Conservation (phyloP, 345 rosid genomes). For the Aquilaria sinensis region DNA sequence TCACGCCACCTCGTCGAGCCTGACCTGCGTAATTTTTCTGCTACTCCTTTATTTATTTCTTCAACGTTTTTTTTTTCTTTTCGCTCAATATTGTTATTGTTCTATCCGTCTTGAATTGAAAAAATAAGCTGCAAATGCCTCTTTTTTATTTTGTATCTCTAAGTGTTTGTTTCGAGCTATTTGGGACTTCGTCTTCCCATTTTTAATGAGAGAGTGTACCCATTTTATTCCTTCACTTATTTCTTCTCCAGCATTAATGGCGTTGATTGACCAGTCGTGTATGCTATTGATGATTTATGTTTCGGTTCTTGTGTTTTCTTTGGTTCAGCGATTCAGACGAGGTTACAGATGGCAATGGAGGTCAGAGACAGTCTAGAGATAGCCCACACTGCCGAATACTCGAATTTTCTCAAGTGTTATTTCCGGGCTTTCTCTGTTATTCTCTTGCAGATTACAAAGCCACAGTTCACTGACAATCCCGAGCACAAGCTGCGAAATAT, state of each 20-base stretch:
- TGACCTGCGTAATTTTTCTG: conserved; percentile 49
- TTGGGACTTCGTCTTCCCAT: background rate
- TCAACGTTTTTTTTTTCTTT: background rate
- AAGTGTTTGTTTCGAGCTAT: too few relatives aligned
- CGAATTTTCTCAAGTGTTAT: conserved; percentile 91
- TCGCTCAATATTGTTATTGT: background rate
- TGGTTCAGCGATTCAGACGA: conserved; percentile 61
- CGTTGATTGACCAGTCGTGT: background rate
- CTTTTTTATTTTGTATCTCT: background rate
- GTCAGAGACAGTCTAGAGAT: conserved; percentile 98
- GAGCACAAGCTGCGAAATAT: conserved; percentile 92
- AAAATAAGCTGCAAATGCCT: background rate
- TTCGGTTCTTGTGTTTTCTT: background rate
- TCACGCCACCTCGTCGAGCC: conserved; percentile 77
- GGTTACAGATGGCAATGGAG: conserved; percentile 91
- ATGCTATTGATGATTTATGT: too few relatives aligned
- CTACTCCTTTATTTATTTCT: conserved; percentile 3
- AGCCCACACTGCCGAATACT: conserved; percentile 93
- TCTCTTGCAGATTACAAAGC: conserved; percentile 69
- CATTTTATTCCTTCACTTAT: conserved; percentile 10
- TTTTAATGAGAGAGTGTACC: background rate
- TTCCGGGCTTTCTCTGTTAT: conserved; percentile 84
- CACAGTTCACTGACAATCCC: conserved; percentile 72
- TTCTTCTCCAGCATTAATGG: background rate
- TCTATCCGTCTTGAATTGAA: background rate